Evolutionary conservation across 345 rosid genomes (phyloP).

Genomic region (Viola odorata): DNA sequence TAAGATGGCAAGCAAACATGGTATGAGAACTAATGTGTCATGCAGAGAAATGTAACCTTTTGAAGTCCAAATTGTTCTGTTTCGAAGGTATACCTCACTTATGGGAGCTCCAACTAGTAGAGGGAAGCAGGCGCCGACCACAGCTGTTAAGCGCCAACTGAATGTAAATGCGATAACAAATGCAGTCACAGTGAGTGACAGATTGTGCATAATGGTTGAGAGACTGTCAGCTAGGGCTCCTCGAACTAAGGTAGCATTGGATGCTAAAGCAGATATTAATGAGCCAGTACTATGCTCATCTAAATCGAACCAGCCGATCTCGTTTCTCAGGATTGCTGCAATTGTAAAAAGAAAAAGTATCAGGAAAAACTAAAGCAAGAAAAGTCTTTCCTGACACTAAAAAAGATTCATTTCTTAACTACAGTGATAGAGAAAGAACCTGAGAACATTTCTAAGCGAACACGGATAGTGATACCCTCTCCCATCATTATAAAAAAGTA

Average conservation of each 20-base stretch:
- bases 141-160: slow-evolving; percentile 81
- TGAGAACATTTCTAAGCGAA: slow-evolving; percentile 65
- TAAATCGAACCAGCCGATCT: slow-evolving; percentile 86
- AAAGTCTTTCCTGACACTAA: no score
- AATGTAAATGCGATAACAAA: slow-evolving; percentile 54
- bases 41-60: no score
- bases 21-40: no score
- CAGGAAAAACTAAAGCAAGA: not conserved
- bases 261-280: slow-evolving; percentile 59
- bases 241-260: slow-evolving; percentile 72
- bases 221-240: slow-evolving; percentile 78
- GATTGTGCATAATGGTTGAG: slow-evolving; percentile 70
- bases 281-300: slow-evolving; percentile 73
- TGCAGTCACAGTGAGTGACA: slow-evolving; percentile 67
- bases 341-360: slow-evolving; percentile 10
- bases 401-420: no score
- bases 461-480: slow-evolving; percentile 68
- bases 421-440: slow-evolving; percentile 31
- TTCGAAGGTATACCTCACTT: slow-evolving; percentile 43
- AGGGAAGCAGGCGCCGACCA: slow-evolving; percentile 68
- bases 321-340: slow-evolving; percentile 75
- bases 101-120: slow-evolving; percentile 72
- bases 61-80: no score
- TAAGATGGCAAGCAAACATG: no score
- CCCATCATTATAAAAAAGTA: slow-evolving; percentile 81